A percentile compares a stretch with the other conserved stretches of the same genome.
Conservation (phyloP, 805 yeast genomes). For the Priceomyces medius region DNA sequence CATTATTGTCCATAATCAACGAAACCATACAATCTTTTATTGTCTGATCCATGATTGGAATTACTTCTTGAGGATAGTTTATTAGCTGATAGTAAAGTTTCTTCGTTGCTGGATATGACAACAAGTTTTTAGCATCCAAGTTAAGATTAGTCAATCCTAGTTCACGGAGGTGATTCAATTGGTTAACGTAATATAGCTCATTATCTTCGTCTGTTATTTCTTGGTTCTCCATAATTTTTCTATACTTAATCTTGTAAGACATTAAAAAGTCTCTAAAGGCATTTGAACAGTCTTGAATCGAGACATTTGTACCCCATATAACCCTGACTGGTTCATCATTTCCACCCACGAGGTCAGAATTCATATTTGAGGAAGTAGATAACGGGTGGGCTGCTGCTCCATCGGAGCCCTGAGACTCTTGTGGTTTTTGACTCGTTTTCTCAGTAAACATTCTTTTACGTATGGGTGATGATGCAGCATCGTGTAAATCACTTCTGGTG, state of each 20-base stretch:
- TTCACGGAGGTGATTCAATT: constrained; percentile 70
- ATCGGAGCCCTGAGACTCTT: constrained; percentile 10
- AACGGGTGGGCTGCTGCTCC: constrained; percentile 1
- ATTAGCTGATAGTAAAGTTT: constrained; percentile 82
- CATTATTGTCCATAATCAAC: constrained; percentile 51
- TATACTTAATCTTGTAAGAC: constrained; percentile 76
- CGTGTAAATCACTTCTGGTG: constrained; percentile 79
- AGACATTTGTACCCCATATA: constrained; percentile 98
- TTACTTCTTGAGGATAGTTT: constrained; percentile 93
- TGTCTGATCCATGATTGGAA: constrained; percentile 97
- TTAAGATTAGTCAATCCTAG: constrained; percentile 81
- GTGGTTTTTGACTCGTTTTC: constrained; percentile 9
- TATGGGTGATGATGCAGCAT: constrained; percentile 65
- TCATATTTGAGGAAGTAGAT: constrained; percentile 27
- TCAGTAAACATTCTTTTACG: constrained; percentile 61
- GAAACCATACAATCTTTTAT: constrained; percentile 86
- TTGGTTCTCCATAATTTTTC: constrained; percentile 49
- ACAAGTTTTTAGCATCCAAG: constrained; percentile 76
- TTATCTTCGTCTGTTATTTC: constrained; percentile 58
- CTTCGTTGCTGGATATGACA: constrained; percentile 71
- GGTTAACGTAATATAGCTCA: constrained; percentile 68
- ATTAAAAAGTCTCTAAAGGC: constrained; percentile 79
- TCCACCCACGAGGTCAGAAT: constrained; percentile 23
- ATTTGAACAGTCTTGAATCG: constrained; percentile 82
- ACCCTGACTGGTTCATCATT: constrained; percentile 77